Conservation (phyloP, 2,329 filamentous ascomycete species). For the Colletotrichum magnum region DNA sequence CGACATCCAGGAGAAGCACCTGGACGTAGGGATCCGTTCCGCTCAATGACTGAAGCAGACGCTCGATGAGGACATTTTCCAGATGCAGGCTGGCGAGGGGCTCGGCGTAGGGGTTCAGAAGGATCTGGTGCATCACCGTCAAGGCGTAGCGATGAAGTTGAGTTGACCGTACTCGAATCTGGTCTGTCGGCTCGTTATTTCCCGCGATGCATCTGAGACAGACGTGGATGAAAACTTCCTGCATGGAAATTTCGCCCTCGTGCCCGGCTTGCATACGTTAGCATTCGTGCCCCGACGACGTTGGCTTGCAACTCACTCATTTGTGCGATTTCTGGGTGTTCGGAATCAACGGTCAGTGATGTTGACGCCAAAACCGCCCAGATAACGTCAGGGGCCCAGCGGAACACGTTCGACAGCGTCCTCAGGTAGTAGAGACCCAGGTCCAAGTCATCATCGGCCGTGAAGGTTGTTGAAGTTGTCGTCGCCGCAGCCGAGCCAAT, state of each 20-base stretch:
- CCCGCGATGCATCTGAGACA: slow-evolving; percentile 74
- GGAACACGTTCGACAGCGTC: slow-evolving; percentile 80
- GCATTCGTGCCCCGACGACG: background rate
- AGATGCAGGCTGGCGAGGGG: slow-evolving; percentile 75
- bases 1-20: slow-evolving; percentile 82
- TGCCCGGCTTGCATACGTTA: slow-evolving; percentile 60
- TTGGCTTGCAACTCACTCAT: slow-evolving; percentile 63
- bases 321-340: slow-evolving; percentile 57
- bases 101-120: slow-evolving; percentile 73
- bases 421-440: slow-evolving; percentile 84
- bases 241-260: slow-evolving; percentile 72
- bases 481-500: slow-evolving; percentile 44
- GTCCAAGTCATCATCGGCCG: slow-evolving; percentile 77
- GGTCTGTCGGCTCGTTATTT: slow-evolving; percentile 52
- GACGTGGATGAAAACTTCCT: slow-evolving; percentile 77
- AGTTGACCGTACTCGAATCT: slow-evolving; percentile 67
- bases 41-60: slow-evolving; percentile 72
- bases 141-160: slow-evolving; percentile 81
- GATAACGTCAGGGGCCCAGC: slow-evolving; percentile 76
- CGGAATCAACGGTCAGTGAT: slow-evolving; percentile 62
- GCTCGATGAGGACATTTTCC: slow-evolving; percentile 79
- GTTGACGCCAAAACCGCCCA: slow-evolving; percentile 80
- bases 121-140: slow-evolving; percentile 77
- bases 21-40: slow-evolving; percentile 80
- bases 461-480: slow-evolving; percentile 54